These are phyloP conservation scores for Kodamaea restingae DNA, from an alignment of 805 yeast genomes.

Conservation along the genomic window DNA sequence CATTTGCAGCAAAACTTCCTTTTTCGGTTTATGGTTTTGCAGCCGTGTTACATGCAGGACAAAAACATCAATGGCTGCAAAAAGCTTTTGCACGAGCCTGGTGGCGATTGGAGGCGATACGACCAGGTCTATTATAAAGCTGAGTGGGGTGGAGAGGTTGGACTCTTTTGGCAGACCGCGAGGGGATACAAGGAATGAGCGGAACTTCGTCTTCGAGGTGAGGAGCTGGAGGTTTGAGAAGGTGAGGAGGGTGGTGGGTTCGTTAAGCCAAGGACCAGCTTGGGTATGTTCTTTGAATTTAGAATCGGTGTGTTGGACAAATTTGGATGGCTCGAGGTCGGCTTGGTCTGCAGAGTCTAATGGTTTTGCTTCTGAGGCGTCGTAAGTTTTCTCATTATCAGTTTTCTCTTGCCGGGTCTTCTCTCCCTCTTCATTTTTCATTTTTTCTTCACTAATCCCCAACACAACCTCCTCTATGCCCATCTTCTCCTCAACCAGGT, in stretches of 20 bases:
- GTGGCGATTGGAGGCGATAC: background rate
- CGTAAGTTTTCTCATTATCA: too few species aligned
- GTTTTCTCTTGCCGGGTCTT: too few species aligned
- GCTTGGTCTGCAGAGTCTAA: too few species aligned
- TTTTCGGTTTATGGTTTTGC: background rate
- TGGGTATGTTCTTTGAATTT: too few species aligned
- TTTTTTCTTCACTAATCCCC: background rate
- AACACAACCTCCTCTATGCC: background rate
- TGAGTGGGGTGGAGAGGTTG: background rate
- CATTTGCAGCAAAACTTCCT: constrained; percentile 1
- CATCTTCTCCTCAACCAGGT: background rate
- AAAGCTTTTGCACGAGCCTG: background rate
- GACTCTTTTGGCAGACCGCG: background rate
- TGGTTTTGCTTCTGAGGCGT: too few species aligned
- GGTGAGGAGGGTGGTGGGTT: background rate
- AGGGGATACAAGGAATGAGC: background rate
- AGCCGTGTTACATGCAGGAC: constrained; percentile 1
- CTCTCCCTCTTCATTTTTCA: too few species aligned
- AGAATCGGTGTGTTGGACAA: too few species aligned
- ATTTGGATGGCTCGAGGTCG: too few species aligned
- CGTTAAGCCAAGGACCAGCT: background rate
- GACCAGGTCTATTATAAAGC: background rate
- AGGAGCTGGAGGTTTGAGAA: background rate
- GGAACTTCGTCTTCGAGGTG: background rate
- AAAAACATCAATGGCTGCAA: background rate